Conservation (phyloP, 2,329 filamentous ascomycete genomes). For the Diaporthe velutina region DNA sequence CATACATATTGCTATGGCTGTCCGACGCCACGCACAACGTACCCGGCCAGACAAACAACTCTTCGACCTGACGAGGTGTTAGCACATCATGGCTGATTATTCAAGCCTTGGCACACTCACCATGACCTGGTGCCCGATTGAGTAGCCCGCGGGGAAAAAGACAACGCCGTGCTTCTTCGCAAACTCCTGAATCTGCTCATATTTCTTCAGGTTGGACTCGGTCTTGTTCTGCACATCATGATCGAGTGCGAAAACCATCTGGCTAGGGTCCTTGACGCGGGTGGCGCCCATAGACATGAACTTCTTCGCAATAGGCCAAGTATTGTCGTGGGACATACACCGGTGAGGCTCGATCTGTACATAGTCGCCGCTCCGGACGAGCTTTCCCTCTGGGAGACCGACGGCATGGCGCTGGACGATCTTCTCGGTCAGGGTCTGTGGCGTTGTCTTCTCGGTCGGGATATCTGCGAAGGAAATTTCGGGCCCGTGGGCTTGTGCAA, state of each 20-base stretch:
- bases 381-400: slow-evolving; percentile 81
- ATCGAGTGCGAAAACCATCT: slow-evolving; percentile 87
- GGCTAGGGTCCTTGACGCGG: slow-evolving; percentile 76
- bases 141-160: slow-evolving; percentile 82
- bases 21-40: slow-evolving; percentile 85
- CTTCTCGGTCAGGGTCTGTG: slow-evolving; percentile 92
- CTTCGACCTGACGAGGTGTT: slow-evolving; percentile 63
- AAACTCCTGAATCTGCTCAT: slow-evolving; percentile 84
- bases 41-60: slow-evolving; percentile 85
- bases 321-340: slow-evolving; percentile 85
- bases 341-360: slow-evolving; percentile 78
- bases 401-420: slow-evolving; percentile 86
- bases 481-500: slow-evolving; percentile 5
- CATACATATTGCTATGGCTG: slow-evolving; percentile 86
- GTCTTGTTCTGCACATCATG: slow-evolving; percentile 90
- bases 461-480: slow-evolving; percentile 29
- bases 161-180: slow-evolving; percentile 81
- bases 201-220: slow-evolving; percentile 85
- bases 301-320: slow-evolving; percentile 67
- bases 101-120: slow-evolving; percentile 44
- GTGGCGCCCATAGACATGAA: slow-evolving; percentile 87
- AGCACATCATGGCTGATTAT: neutral
- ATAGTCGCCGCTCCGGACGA: slow-evolving; percentile 85
- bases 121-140: slow-evolving; percentile 94
- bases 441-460: slow-evolving; percentile 44